A percentile compares a stretch with the other conserved stretches of the same genome.
Evolutionary conservation across 306 rosid genomes (phyloP).

Genomic region (Astragalus glycyphyllos): DNA sequence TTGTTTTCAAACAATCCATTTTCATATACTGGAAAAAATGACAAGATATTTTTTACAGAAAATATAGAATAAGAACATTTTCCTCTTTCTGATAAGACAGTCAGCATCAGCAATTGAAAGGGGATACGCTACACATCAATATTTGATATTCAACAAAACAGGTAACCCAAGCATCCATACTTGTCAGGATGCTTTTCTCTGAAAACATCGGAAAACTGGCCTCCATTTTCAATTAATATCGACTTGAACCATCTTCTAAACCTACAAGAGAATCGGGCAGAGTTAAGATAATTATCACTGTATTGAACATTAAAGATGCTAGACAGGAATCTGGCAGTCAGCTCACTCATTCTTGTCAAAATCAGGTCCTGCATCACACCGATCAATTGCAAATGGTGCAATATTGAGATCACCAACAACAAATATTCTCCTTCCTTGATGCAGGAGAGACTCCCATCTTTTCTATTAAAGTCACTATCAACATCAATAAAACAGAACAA

Average conservation of each 20-base stretch:
- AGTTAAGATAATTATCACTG: constrained; percentile 20
- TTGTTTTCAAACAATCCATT: constrained; percentile 20
- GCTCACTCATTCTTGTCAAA: constrained; percentile 84
- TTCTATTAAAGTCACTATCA: constrained; percentile 60
- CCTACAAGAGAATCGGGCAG: constrained; percentile 51
- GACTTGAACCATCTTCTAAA: constrained; percentile 94
- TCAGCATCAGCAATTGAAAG: constrained; percentile 24
- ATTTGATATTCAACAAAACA: constrained; percentile 18
- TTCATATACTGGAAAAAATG: constrained; percentile 3
- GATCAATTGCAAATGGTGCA: constrained; percentile 86
- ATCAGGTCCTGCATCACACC: constrained; percentile 92
- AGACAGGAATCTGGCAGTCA: constrained; percentile 36
- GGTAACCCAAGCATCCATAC: constrained; percentile 43
- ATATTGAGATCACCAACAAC: constrained; percentile 97
- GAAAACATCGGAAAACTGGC: constrained; percentile 76
- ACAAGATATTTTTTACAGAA: background rate
- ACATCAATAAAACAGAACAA: constrained; percentile 48
- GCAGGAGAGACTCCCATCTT: constrained; percentile 88
- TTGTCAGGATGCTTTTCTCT: constrained; percentile 83
- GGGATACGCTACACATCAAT: constrained; percentile 19
- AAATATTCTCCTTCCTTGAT: constrained; percentile 69
- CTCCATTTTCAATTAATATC: constrained; percentile 67
- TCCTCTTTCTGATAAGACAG: constrained; percentile 21
- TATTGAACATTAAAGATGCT: constrained; percentile 23
- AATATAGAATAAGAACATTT: constrained; percentile 22